Base-by-base conservation (phyloP, 192 early-diverging fungal genomes). In the Physocladia obscura region DNA sequence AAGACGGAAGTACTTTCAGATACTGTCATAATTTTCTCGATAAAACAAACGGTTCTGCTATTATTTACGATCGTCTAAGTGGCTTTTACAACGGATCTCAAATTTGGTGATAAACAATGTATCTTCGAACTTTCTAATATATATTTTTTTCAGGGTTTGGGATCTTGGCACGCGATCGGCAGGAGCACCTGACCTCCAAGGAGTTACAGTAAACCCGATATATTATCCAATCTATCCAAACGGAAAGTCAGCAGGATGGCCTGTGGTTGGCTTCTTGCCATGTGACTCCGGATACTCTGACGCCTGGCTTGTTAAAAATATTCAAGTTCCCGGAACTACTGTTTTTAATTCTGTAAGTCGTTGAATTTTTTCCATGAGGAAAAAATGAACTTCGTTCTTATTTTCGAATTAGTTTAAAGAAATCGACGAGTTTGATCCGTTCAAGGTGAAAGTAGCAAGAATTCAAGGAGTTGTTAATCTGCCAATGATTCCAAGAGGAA, bases 221-320 rank as follows among this genome's bases (percentile, higher is more conserved):
- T 61, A 61, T 48, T 52, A 30, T 37, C 70, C 60, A 3, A 38
- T 55, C 2, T 72, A 72, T 50, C 70, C 70, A 24, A 51, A 21
- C 21, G 70, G 70, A 4, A 19, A n/a, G 6, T 55, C 49, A 5
- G 70, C 70, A 31, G 70, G 70, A 19, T 13, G 5, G 2, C 60
- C 61, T 3, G 38, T 72, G 29, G 29, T 63, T 8, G 50, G 51
- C 22, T 26, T 17, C 37, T 24, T 72, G 8, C 60, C 70, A 4
- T 72, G 70, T 39, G 47, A 51, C 27, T 35, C 40, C 31, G 52
- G 50, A 5, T 72, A 72, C 38, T 63, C 60, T 34, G 70, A 72
- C 35, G 70, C 50, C 4, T 72, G 70, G 70, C 31, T 70, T 4
- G 29, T 32, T 21, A 51, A 57, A 15, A 32, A 44, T 5, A 38